These are phyloP conservation scores for Apiospora phragmitis DNA, from an alignment of 2,329 filamentous ascomycete species.

Conservation along the genomic window DNA sequence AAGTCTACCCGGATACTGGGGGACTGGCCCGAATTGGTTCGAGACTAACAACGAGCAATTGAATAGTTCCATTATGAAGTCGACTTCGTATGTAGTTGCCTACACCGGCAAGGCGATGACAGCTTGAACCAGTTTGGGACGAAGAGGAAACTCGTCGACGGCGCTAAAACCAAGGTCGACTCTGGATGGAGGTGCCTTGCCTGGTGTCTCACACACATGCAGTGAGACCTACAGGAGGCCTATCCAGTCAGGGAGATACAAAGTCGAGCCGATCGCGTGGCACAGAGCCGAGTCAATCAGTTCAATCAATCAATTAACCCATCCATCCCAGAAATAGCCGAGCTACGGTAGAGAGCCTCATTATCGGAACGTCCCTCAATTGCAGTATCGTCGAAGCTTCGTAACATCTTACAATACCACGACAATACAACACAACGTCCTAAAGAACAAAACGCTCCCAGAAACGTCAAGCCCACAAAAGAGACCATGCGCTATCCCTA, in stretches of 20 bases:
- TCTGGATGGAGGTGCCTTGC: neutral
- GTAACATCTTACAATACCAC: neutral
- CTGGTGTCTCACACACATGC: neutral
- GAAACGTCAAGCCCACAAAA: slow-evolving; percentile 8
- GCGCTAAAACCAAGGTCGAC: neutral
- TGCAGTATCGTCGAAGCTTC: too few relatives aligned
- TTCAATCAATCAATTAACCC: neutral
- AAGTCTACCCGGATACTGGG: too few relatives aligned
- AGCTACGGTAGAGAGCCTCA: neutral
- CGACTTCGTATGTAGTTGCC: neutral
- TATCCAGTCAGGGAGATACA: neutral
- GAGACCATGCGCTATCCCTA: slow-evolving; percentile 11
- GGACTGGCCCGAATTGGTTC: too few relatives aligned
- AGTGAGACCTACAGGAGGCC: neutral
- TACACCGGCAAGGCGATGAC: neutral
- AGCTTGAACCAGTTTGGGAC: neutral
- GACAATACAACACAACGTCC: neutral
- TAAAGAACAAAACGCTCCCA: neutral
- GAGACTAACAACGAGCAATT: neutral
- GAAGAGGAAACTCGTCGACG: neutral
- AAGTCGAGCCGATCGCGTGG: slow-evolving; percentile 1
- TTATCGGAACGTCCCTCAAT: neutral
- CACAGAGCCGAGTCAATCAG: neutral
- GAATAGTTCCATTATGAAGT: too few relatives aligned
- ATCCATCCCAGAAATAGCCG: neutral